A percentile compares a stretch with the other conserved stretches of the same genome.
Conservation (phyloP, 1,284 basidiomycete genomes). For the Ceratobasidium theobromae region DNA sequence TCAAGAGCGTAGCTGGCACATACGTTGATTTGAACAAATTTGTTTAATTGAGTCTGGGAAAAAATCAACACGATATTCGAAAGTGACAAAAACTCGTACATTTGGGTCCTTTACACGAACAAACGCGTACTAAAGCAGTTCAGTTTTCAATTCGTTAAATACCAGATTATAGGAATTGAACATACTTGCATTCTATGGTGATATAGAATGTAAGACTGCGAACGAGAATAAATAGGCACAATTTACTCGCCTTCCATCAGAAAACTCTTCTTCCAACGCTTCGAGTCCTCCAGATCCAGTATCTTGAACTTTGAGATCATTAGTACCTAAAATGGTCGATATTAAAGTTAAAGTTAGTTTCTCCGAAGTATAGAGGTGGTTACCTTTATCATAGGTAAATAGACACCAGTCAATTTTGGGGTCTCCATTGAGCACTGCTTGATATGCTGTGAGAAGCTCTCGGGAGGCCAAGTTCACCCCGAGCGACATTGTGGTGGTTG, state of each 20-base stretch:
- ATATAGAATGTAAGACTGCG: background rate
- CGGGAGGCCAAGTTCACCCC: constrained; percentile 71
- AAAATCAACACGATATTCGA: constrained; percentile 16
- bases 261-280: constrained; percentile 92
- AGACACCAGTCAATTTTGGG: constrained; percentile 81
- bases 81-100: constrained; percentile 48
- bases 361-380: background rate
- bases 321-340: constrained; percentile 59
- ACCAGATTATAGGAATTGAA: background rate
- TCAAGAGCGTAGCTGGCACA: background rate
- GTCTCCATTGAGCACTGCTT: constrained; percentile 72
- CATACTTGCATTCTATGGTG: background rate
- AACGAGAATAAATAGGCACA: background rate
- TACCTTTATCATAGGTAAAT: constrained; percentile 71
- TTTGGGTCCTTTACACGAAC: constrained; percentile 85
- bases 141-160: constrained; percentile 4
- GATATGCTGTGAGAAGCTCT: constrained; percentile 76
- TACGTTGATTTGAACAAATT: constrained; percentile 76
- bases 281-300: constrained; percentile 86
- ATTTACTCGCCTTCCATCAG: constrained; percentile 74
- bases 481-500: constrained; percentile 58
- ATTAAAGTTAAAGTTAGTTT: background rate
- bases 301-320: constrained; percentile 87
- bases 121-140: constrained; percentile 93
- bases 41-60: constrained; percentile 75